A percentile compares a stretch with the other conserved stretches of the same genome.
Conservation (phyloP, 1,284 basidiomycete species). For the Melanopsichium pennsylvanicum region DNA sequence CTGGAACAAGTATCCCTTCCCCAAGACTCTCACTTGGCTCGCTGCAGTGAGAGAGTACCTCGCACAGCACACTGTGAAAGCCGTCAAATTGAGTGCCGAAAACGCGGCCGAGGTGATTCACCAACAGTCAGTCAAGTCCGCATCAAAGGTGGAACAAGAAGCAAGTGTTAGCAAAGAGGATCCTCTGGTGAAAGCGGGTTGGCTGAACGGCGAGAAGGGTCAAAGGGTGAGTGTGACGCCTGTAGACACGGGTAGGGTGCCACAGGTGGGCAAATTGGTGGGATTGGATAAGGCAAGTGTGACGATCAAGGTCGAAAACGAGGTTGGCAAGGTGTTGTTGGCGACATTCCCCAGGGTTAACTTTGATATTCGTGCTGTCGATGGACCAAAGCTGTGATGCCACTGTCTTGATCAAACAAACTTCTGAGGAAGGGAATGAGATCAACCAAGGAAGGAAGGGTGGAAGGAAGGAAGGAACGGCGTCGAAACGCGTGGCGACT, state of each 20-base stretch:
- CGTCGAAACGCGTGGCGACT: too few species aligned
- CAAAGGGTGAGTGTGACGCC: slow-evolving; percentile 35
- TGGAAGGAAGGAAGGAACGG: too few species aligned
- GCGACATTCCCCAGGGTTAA: slow-evolving; percentile 39
- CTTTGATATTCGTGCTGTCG: slow-evolving; percentile 34
- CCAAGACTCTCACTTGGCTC: slow-evolving; percentile 25
- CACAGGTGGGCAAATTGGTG: slow-evolving; percentile 26
- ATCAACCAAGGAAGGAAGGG: too few species aligned
- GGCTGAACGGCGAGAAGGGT: slow-evolving; percentile 37
- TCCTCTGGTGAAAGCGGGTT: slow-evolving; percentile 35
- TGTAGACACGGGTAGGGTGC: slow-evolving; percentile 38
- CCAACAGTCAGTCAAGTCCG: slow-evolving; percentile 3
- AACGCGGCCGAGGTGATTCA: slow-evolving; percentile 23
- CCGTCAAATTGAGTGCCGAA: slow-evolving; percentile 18
- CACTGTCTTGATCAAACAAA: too few species aligned
- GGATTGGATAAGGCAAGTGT: slow-evolving; percentile 21
- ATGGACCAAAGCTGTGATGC: slow-evolving; percentile 27
- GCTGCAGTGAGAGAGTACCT: slow-evolving; percentile 17
- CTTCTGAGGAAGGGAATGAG: too few species aligned
- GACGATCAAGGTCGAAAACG: slow-evolving; percentile 21
- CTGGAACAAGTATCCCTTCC: slow-evolving; percentile 26
- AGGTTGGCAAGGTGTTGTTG: slow-evolving; percentile 16
- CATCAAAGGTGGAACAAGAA: not conserved
- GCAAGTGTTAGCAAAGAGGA: slow-evolving; percentile 17
- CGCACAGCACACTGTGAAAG: slow-evolving; percentile 12